A percentile compares a stretch with the other conserved stretches of the same genome.
Evolutionary conservation across 768 basidiomycete species (phyloP).

Genomic region (Calvatia gigantea): DNA sequence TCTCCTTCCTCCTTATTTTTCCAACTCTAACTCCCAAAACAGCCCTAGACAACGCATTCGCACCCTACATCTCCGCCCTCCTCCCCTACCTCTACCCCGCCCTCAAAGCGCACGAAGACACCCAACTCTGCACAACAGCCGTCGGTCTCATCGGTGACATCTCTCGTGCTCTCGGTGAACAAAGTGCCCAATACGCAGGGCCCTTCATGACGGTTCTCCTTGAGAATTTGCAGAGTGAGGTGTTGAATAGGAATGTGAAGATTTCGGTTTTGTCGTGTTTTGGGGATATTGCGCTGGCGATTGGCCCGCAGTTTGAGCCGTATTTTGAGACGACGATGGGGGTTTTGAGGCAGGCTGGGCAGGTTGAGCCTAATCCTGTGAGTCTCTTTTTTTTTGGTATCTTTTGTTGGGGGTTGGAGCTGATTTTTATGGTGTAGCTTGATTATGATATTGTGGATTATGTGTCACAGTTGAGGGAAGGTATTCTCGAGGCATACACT

Average conservation of each 20-base stretch:
- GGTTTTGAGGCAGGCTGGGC: conserved; percentile 88
- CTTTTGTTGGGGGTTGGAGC: conserved; percentile 6
- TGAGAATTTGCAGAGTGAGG: conserved; percentile 86
- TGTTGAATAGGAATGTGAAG: conserved; percentile 92
- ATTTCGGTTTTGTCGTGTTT: conserved; percentile 95
- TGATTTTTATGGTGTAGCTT: conserved; percentile 36
- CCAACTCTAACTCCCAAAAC: conserved; percentile 12
- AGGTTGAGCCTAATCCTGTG: conserved; percentile 84
- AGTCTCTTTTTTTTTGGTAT: conserved; percentile 23
- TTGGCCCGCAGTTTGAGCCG: conserved; percentile 82
- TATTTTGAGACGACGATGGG: conserved; percentile 89
- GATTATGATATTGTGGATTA: conserved; percentile 94
- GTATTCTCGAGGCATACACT: conserved; percentile 95
- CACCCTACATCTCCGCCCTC: conserved; percentile 83
- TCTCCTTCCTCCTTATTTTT: neutral
- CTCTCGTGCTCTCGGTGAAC: conserved; percentile 88
- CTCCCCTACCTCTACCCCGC: conserved; percentile 85
- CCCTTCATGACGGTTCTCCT: conserved; percentile 91
- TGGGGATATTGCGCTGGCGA: conserved; percentile 93
- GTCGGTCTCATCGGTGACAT: conserved; percentile 96
- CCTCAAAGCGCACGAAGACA: conserved; percentile 90
- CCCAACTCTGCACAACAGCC: conserved; percentile 91
- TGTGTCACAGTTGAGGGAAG: conserved; percentile 84
- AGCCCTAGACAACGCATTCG: conserved; percentile 78
- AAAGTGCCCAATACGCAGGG: conserved; percentile 76